Evolutionary conservation across 1,139 yeast species (phyloP).

Genomic region (Geotrichum reessii): DNA sequence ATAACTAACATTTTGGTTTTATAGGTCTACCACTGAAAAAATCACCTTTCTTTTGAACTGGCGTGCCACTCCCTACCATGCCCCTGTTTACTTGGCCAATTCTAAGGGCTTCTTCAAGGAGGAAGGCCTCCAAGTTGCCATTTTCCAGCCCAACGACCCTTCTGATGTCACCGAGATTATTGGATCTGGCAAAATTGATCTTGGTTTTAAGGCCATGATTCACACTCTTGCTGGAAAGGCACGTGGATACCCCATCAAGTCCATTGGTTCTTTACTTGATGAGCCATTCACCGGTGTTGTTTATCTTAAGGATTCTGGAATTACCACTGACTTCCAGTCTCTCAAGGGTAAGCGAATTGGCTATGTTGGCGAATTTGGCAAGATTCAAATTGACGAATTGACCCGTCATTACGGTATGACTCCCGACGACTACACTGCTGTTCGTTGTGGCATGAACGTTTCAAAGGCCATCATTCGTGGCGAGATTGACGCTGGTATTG

Average conservation of each 20-base stretch:
- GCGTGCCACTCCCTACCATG: slow-evolving; percentile 55
- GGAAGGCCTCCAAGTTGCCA: slow-evolving; percentile 48
- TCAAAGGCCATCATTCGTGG: slow-evolving; percentile 53
- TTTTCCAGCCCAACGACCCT: slow-evolving; percentile 54
- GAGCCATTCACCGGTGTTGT: slow-evolving; percentile 56
- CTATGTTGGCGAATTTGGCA: slow-evolving; percentile 56
- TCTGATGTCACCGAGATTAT: slow-evolving; percentile 55
- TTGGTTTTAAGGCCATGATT: slow-evolving; percentile 59
- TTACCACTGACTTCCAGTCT: slow-evolving; percentile 47
- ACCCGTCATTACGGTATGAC: slow-evolving; percentile 53
- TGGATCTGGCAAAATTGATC: slow-evolving; percentile 53
- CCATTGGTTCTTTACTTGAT: slow-evolving; percentile 51
- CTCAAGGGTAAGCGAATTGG: slow-evolving; percentile 52
- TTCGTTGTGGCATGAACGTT: slow-evolving; percentile 57
- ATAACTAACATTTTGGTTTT: not conserved
- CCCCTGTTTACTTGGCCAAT: slow-evolving; percentile 49
- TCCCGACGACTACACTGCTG: slow-evolving; percentile 54
- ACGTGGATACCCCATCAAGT: slow-evolving; percentile 53
- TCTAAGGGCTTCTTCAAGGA: slow-evolving; percentile 49
- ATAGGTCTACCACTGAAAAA: slow-evolving; percentile 39
- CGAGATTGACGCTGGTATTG: slow-evolving; percentile 53
- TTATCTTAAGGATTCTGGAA: slow-evolving; percentile 49
- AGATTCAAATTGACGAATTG: slow-evolving; percentile 53
- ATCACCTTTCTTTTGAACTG: slow-evolving; percentile 52
- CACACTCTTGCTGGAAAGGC: slow-evolving; percentile 56